Evolutionary conservation across 192 early-diverging fungal species (phyloP).

Genomic region (Backusella circina): DNA sequence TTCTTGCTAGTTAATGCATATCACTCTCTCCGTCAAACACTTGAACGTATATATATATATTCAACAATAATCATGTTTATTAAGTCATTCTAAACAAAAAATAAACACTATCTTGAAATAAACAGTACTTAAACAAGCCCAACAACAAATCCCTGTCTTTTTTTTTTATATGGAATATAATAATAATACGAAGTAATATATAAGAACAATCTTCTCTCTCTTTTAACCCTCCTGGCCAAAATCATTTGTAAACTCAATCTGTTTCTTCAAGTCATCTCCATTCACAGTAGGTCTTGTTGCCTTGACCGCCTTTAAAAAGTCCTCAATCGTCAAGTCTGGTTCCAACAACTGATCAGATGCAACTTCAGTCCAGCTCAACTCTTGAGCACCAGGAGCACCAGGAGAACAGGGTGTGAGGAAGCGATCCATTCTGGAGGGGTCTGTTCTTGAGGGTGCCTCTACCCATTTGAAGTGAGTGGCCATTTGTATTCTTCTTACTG

Average conservation of each 20-base stretch:
- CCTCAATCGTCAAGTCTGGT: conserved; percentile 78
- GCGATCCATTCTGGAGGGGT: conserved; percentile 44
- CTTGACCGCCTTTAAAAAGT: conserved; percentile 84
- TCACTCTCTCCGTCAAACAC: too few species aligned
- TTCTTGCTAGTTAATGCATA: too few species aligned
- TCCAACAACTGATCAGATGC: conserved; percentile 85
- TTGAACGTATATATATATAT: too few species aligned
- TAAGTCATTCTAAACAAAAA: too few species aligned
- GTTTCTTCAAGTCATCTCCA: conserved; percentile 71
- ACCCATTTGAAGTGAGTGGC: conserved; percentile 89
- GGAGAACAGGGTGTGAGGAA: conserved; percentile 94
- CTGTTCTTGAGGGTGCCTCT: conserved; percentile 52
- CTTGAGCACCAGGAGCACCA: conserved; percentile 80
- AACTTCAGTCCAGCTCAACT: conserved; percentile 88
- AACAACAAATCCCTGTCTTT: too few species aligned
- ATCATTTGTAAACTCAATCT: conserved; percentile 89
- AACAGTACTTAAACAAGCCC: too few species aligned
- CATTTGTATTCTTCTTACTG: conserved; percentile 91
- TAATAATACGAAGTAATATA: too few species aligned
- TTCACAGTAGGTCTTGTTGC: conserved; percentile 82
- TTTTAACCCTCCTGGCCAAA: conserved; percentile 46
- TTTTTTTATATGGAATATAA: too few species aligned
- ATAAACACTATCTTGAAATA: too few species aligned
- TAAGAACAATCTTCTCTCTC: background rate
- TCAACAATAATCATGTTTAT: too few species aligned